Evolutionary conservation across 177 flowering plant genomes (phyloP).

Genomic region (Vitis hybrid): DNA sequence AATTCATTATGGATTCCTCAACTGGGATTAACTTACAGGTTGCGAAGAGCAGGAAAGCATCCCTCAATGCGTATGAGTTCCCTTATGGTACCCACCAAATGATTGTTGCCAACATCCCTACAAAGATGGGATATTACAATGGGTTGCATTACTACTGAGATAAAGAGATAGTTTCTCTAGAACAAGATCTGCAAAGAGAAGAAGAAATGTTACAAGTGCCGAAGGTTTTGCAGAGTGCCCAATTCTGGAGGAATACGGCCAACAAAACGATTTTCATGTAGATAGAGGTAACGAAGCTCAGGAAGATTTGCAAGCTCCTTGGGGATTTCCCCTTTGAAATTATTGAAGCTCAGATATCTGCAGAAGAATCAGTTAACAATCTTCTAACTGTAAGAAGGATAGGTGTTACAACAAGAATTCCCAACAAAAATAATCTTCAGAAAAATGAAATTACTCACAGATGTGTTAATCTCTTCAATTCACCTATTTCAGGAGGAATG

Average conservation of each 20-base stretch:
- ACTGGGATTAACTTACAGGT: constrained; percentile 61
- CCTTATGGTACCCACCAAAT: constrained; percentile 91
- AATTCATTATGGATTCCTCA: not conserved
- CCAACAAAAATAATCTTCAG: not conserved
- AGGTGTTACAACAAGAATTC: not conserved
- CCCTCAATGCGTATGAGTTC: constrained; percentile 88
- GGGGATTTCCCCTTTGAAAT: constrained; percentile 94
- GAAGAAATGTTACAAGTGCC: constrained; percentile 66
- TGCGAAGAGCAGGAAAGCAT: constrained; percentile 85
- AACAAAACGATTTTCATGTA: constrained; percentile 80
- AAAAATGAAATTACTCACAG: constrained; percentile 59
- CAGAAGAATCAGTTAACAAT: constrained; percentile 13
- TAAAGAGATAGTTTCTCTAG: not conserved
- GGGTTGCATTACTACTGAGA: not conserved
- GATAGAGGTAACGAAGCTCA: constrained; percentile 87
- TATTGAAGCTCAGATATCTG: constrained; percentile 95
- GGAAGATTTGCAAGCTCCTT: constrained; percentile 92
- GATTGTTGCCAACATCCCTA: constrained; percentile 96
- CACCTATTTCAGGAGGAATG: constrained; percentile 97
- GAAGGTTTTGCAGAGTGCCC: constrained; percentile 76
- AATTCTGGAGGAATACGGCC: constrained; percentile 91
- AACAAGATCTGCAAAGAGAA: constrained; percentile 2
- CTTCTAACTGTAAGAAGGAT: not conserved
- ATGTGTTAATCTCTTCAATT: constrained; percentile 81
- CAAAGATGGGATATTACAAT: constrained; percentile 4